Conservation (phyloP, 2,329 filamentous ascomycete genomes). For the Xylariaceae sp. region DNA sequence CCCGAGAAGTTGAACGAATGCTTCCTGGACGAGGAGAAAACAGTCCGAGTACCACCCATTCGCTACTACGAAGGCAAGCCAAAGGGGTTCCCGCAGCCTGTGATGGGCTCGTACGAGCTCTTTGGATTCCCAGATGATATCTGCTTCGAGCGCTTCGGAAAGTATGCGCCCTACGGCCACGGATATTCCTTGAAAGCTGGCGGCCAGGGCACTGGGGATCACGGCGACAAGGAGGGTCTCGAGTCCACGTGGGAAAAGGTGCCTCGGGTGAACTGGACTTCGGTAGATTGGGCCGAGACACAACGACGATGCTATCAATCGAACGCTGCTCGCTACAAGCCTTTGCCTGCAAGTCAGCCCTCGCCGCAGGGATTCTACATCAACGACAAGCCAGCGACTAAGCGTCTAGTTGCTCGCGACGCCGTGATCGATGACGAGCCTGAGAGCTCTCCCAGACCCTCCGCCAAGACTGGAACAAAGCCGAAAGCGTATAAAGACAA, state of each 20-base stretch:
- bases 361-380: conserved; percentile 49
- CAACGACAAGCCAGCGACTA: conserved; percentile 30
- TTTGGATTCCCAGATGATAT: conserved; percentile 75
- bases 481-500: no score
- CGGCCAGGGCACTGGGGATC: conserved; percentile 77
- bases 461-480: conserved; percentile 10
- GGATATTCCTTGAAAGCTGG: conserved; percentile 77
- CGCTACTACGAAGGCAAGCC: conserved; percentile 74
- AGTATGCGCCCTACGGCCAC: conserved; percentile 82
- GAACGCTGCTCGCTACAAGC: conserved; percentile 65
- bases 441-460: no score
- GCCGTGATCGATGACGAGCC: conserved; percentile 13
- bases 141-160: conserved; percentile 88
- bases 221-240: conserved; percentile 76
- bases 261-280: conserved; percentile 69
- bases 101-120: conserved; percentile 80
- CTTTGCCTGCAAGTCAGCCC: conserved; percentile 35
- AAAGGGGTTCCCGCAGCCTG: conserved; percentile 75
- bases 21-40: conserved; percentile 66
- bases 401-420: conserved; percentile 25
- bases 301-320: conserved; percentile 67
- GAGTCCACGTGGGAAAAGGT: conserved; percentile 69
- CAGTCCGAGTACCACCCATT: conserved; percentile 61
- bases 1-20: conserved; percentile 64
- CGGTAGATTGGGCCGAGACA: conserved; percentile 71